Evolutionary conservation across 495 filamentous ascomycete species (phyloP).

Genomic region (Jackrogersella minutella): DNA sequence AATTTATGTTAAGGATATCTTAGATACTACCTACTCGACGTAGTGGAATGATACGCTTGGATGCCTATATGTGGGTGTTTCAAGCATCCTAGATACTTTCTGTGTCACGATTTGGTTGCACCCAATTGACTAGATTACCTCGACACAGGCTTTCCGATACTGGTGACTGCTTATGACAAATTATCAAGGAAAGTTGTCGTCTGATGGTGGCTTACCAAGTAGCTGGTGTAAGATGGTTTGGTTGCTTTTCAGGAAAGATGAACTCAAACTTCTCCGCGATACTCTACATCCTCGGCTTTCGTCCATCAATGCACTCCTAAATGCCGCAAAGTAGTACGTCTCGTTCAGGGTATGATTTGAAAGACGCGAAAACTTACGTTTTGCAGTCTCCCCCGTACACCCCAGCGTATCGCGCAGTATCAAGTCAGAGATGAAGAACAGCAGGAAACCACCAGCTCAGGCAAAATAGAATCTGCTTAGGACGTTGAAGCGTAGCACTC

Average conservation of each 20-base stretch:
- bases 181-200: conserved; percentile 14
- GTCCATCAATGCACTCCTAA: not conserved
- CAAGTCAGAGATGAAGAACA: not conserved
- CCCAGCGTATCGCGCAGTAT: not conserved
- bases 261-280: not conserved
- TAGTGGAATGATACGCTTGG: not conserved
- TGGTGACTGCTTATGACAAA: no score
- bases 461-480: no score
- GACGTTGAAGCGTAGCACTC: no score
- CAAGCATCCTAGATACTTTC: not conserved
- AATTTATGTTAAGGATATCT: not conserved
- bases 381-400: not conserved
- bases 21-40: not conserved
- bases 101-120: no score
- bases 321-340: conserved; percentile 5
- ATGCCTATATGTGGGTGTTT: no score
- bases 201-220: not conserved
- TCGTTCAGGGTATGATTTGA: not conserved
- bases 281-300: conserved; percentile 6
- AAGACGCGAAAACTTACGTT: not conserved
- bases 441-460: not conserved
- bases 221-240: conserved; percentile 18
- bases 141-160: no score
- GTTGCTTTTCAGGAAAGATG: conserved; percentile 13
- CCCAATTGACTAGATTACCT: no score